Evolutionary conservation across 345 rosid genomes (phyloP).

Genomic region (Trapa incisa): DNA sequence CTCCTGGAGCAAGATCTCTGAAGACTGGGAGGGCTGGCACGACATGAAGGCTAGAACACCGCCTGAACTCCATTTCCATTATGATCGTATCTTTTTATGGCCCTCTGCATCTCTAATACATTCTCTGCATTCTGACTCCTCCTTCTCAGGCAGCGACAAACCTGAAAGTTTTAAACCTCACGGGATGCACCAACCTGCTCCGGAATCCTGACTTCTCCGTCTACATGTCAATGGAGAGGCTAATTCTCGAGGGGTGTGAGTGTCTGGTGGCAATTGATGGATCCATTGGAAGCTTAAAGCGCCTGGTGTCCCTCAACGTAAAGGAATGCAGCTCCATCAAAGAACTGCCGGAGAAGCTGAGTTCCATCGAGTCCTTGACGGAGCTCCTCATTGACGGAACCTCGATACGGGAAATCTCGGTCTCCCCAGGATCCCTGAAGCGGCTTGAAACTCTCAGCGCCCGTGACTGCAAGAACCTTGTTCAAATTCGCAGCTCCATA

Average conservation of each 20-base stretch:
- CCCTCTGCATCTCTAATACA: neutral
- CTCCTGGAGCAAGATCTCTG: slow-evolving; percentile 14
- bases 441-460: slow-evolving; percentile 11
- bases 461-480: slow-evolving; percentile 9
- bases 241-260: slow-evolving; percentile 15
- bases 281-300: slow-evolving; percentile 13
- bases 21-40: slow-evolving; percentile 17
- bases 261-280: slow-evolving; percentile 11
- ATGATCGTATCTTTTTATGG: too few relatives aligned
- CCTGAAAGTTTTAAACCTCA: slow-evolving; percentile 16
- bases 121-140: neutral
- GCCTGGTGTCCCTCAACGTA: slow-evolving; percentile 11
- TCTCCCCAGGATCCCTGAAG: slow-evolving; percentile 11
- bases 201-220: slow-evolving; percentile 13
- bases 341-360: slow-evolving; percentile 10
- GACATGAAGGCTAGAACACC: slow-evolving; percentile 5
- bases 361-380: slow-evolving; percentile 7
- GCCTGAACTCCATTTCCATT: neutral
- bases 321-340: slow-evolving; percentile 11
- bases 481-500: slow-evolving; percentile 8
- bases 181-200: slow-evolving; percentile 2
- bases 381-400: slow-evolving; percentile 16
- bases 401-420: slow-evolving; percentile 10
- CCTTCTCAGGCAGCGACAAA: slow-evolving; percentile 11
- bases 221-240: slow-evolving; percentile 10